Percentiles rank a stretch among this genome's conserved stretches.
Conservation (phyloP, 1,284 basidiomycete genomes). For the Rhodotorula sp. region DNA sequence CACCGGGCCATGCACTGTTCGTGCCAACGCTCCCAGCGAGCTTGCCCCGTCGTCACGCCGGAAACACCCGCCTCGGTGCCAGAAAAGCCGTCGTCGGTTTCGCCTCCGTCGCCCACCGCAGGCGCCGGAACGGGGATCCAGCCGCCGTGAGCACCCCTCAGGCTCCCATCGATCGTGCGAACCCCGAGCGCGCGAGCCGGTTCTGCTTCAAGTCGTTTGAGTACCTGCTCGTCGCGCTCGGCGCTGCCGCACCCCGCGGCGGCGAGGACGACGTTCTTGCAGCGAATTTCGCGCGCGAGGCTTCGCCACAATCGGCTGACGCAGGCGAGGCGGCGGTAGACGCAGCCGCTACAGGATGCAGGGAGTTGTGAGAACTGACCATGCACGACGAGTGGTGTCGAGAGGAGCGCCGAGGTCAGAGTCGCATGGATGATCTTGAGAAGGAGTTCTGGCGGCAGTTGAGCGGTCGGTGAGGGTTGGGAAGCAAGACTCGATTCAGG, state of each 20-base stretch:
- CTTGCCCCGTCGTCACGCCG: neutral
- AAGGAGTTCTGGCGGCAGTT: slow-evolving; percentile 24
- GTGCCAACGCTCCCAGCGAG: neutral
- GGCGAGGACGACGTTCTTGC: slow-evolving; percentile 14
- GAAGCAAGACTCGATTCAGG: neutral
- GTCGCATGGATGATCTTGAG: slow-evolving; percentile 24
- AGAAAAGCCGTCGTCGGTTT: neutral
- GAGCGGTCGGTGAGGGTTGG: neutral
- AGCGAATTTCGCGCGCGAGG: slow-evolving; percentile 11
- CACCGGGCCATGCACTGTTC: slow-evolving; percentile 17
- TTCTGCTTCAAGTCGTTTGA: neutral
- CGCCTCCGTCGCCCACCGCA: neutral
- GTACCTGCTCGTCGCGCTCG: slow-evolving; percentile 9
- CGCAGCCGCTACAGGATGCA: slow-evolving; percentile 17
- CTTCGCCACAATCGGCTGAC: slow-evolving; percentile 10
- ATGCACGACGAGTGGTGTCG: slow-evolving; percentile 17
- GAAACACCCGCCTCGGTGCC: neutral
- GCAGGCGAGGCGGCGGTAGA: slow-evolving; percentile 16
- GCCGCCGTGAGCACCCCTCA: slow-evolving; percentile 6
- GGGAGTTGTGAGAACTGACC: slow-evolving; percentile 16
- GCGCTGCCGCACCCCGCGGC: slow-evolving; percentile 7
- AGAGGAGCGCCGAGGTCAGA: slow-evolving; percentile 1
- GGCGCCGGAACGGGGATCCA: neutral
- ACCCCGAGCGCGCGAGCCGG: neutral
- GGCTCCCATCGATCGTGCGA: slow-evolving; percentile 14